Evolutionary conservation across 2,329 filamentous ascomycete species (phyloP).

Genomic region (Epichloe scottii): DNA sequence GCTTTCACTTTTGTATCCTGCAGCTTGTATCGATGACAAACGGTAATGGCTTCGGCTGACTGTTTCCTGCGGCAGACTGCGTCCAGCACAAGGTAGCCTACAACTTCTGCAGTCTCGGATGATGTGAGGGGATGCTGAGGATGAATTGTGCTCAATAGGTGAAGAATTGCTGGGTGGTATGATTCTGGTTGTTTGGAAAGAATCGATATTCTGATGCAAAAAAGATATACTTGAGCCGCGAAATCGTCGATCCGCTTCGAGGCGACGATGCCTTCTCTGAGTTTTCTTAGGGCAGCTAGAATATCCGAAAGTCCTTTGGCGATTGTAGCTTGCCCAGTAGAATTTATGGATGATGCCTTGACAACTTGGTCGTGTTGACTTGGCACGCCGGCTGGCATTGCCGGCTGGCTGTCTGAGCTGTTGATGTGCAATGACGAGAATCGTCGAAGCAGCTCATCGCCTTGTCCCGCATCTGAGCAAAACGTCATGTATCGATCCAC

Average conservation of each 20-base stretch:
- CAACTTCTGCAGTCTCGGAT: conserved; percentile 66
- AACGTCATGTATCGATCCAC: conserved; percentile 82
- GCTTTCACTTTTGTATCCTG: conserved; percentile 56
- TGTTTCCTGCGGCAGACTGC: conserved; percentile 73
- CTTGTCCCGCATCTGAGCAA: conserved; percentile 60
- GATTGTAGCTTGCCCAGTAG: conserved; percentile 20
- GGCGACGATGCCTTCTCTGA: conserved; percentile 80
- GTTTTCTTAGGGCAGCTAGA: conserved; percentile 75
- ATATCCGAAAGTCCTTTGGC: conserved; percentile 60
- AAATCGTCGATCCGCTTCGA: conserved; percentile 67
- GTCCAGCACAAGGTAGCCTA: conserved; percentile 73
- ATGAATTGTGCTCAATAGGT: conserved; percentile 65
- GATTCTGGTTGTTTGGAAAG: conserved; percentile 73
- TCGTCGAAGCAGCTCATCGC: conserved; percentile 60
- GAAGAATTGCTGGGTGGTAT: conserved; percentile 75
- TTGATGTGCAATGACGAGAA: conserved; percentile 49
- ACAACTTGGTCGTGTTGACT: not conserved
- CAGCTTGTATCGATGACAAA: conserved; percentile 49
- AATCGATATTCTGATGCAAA: conserved; percentile 76
- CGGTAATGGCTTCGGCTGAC: conserved; percentile 57
- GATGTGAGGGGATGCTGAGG: conserved; percentile 52
- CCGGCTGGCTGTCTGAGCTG: not conserved
- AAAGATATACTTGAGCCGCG: conserved; percentile 79
- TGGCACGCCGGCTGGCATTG: not conserved
- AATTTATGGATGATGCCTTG: conserved; percentile 1